These are phyloP conservation scores for Calamus simplicifolius DNA, from an alignment of 176 grass and related monocot genomes.

Conservation along the genomic window DNA sequence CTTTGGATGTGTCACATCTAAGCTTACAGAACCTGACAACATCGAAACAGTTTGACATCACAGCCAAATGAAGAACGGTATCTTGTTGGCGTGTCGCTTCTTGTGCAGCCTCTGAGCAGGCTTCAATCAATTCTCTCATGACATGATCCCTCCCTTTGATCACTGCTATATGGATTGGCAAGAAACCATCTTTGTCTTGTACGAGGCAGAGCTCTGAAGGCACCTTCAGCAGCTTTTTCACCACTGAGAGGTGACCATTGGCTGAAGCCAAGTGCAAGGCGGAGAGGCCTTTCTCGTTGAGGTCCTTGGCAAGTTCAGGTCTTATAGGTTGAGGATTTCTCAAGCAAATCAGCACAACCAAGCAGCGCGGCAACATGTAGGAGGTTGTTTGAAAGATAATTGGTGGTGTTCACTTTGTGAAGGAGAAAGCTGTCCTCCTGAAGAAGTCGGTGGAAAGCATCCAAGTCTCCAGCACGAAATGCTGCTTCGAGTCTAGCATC, in stretches of 20 bases:
- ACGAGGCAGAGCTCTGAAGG: conserved; percentile 3
- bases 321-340: not conserved
- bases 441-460: not conserved
- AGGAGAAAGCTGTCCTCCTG: conserved; percentile 1
- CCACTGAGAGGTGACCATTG: conserved; percentile 1
- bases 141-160: conserved; percentile 3
- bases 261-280: conserved; percentile 12
- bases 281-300: conserved; percentile 4
- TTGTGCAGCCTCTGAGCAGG: not conserved
- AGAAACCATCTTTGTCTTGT: not conserved
- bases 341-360: conserved; percentile 6
- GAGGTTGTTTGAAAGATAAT: not conserved
- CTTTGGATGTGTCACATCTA: no score
- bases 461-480: no score
- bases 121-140: not conserved
- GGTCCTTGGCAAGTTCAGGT: not conserved
- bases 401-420: not conserved
- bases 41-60: conserved; percentile 5
- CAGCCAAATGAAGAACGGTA: conserved; percentile 6
- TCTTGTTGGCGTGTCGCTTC: not conserved
- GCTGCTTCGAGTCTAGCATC: no score
- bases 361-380: conserved; percentile 10
- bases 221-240: conserved; percentile 1
- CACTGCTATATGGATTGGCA: conserved; percentile 9
- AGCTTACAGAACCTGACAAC: not conserved